Conservation (phyloP, 768 basidiomycete genomes). For the Boletus reticulatus region DNA sequence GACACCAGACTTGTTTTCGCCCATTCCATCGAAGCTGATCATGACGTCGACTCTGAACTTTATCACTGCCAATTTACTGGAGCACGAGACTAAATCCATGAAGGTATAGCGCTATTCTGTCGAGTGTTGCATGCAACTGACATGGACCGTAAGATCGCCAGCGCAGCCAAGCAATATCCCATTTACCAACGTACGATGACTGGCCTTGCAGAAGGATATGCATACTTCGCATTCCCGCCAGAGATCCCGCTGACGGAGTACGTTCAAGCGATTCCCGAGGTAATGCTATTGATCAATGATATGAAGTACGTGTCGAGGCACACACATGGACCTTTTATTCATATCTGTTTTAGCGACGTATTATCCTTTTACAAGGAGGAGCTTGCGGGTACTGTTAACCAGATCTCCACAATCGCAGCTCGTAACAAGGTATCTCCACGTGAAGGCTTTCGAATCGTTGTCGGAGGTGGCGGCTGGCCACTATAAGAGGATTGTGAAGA, state of each 20-base stretch:
- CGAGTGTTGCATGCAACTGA: neutral
- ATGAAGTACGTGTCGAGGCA: constrained; percentile 33
- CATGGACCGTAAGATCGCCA: neutral
- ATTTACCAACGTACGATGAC: neutral
- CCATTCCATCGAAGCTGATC: neutral
- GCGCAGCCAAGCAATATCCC: neutral
- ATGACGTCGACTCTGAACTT: neutral
- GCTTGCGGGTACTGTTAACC: constrained; percentile 23
- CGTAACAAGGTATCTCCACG: constrained; percentile 19
- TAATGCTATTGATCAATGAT: constrained; percentile 19
- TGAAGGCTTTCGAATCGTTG: constrained; percentile 20
- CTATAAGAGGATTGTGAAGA: constrained; percentile 21
- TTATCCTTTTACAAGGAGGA: constrained; percentile 1
- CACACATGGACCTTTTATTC: neutral
- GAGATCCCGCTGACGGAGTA: neutral
- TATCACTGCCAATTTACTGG: neutral
- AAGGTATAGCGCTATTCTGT: neutral
- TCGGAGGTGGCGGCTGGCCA: constrained; percentile 20
- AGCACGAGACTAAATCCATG: neutral
- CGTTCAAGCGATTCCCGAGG: neutral
- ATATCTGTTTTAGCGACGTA: constrained; percentile 10
- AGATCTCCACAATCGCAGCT: constrained; percentile 28
- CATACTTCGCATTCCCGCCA: neutral
- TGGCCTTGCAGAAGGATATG: neutral
- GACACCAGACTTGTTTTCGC: neutral